These are phyloP conservation scores for Lepiota brunneoincarnata DNA, from an alignment of 768 basidiomycete genomes.

Conservation along the genomic window DNA sequence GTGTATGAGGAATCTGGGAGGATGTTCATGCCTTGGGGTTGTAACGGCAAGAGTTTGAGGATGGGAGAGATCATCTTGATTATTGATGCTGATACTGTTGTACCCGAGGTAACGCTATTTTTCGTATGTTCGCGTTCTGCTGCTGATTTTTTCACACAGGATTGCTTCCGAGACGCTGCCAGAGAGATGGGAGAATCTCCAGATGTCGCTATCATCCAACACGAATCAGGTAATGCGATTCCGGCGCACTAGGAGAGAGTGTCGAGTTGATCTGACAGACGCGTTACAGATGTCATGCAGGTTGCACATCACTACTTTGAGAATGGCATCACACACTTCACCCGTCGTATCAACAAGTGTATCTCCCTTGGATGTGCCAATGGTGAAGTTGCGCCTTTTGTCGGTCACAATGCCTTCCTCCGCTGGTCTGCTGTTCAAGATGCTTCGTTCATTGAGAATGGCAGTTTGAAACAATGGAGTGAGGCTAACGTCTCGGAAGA, in stretches of 20 bases:
- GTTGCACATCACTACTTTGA: constrained; percentile 89
- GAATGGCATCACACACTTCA: constrained; percentile 88
- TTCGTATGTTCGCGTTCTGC: neutral
- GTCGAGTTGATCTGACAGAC: neutral
- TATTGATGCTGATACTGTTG: constrained; percentile 76
- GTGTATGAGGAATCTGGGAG: constrained; percentile 55
- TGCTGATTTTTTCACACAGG: constrained; percentile 28
- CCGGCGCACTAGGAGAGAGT: neutral
- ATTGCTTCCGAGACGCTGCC: constrained; percentile 88
- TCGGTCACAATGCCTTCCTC: constrained; percentile 85
- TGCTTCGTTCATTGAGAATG: constrained; percentile 70
- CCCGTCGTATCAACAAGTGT: constrained; percentile 80
- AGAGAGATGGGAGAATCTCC: constrained; percentile 78
- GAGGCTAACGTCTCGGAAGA: constrained; percentile 82
- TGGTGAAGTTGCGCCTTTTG: constrained; percentile 80
- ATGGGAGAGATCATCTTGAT: constrained; percentile 79
- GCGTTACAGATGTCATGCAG: constrained; percentile 70
- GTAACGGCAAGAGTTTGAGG: constrained; percentile 71
- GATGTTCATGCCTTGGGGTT: constrained; percentile 66
- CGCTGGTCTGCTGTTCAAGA: constrained; percentile 89
- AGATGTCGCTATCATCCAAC: constrained; percentile 85
- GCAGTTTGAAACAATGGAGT: constrained; percentile 65
- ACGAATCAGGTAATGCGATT: constrained; percentile 59
- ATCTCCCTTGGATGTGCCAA: constrained; percentile 79
- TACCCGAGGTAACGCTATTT: constrained; percentile 54